Conservation (phyloP, 2,329 filamentous ascomycete species). For the Xylariaceae sp. region DNA sequence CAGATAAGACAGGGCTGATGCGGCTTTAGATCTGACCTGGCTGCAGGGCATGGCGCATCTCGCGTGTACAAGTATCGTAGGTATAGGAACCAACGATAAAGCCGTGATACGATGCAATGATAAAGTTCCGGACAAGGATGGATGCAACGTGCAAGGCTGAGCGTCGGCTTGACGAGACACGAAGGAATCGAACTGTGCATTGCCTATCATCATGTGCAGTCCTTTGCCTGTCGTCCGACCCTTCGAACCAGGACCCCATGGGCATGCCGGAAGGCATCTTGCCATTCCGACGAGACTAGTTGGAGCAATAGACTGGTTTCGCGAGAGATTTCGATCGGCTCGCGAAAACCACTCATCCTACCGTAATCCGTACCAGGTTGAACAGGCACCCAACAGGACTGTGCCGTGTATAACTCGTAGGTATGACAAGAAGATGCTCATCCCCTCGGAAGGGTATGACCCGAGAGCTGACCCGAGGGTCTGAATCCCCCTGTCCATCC, state of each 20-base stretch:
- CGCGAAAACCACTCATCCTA: not conserved
- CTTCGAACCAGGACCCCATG: not conserved
- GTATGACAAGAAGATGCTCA: not conserved
- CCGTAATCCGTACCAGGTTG: not conserved
- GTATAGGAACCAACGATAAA: slow-evolving; percentile 1
- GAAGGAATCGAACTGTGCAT: not conserved
- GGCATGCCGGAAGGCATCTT: not conserved
- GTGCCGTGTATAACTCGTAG: not conserved
- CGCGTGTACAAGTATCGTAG: not conserved
- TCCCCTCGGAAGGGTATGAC: not conserved
- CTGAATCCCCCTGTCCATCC: not conserved
- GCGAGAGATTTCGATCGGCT: not conserved
- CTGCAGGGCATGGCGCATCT: slow-evolving; percentile 13
- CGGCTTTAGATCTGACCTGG: slow-evolving; percentile 13
- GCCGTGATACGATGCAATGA: not conserved
- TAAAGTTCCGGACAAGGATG: slow-evolving; percentile 1
- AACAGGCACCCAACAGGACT: not conserved
- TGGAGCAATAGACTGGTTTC: not conserved
- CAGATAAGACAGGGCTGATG: slow-evolving; percentile 24
- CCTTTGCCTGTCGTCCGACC: not conserved
- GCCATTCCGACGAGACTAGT: not conserved
- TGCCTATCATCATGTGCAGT: too few species aligned
- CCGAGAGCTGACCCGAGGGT: not conserved
- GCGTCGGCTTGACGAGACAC: not conserved
- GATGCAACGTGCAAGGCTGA: slow-evolving; percentile 16